Percentiles rank a stretch among this genome's conserved stretches.
These are phyloP conservation scores for Moringa oleifera DNA, from an alignment of 345 rosid genomes.

Conservation along the genomic window DNA sequence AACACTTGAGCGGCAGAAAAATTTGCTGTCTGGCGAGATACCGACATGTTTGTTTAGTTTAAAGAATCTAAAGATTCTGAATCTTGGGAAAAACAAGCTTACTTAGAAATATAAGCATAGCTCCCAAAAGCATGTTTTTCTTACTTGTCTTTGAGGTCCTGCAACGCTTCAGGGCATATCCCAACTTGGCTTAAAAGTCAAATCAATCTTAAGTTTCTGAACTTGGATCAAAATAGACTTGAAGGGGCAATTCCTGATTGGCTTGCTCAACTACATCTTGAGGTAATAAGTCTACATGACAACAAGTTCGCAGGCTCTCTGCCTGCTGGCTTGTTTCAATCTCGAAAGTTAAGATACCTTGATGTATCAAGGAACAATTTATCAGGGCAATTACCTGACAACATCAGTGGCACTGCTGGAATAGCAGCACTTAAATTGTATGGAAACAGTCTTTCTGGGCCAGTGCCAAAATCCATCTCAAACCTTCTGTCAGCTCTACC, in stretches of 20 bases:
- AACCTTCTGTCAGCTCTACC: background rate
- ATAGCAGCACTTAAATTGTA: constrained; percentile 2
- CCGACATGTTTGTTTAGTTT: constrained; percentile 2
- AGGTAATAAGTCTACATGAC: background rate
- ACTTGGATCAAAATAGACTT: constrained; percentile 16
- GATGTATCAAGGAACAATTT: constrained; percentile 3
- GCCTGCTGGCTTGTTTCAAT: constrained; percentile 22
- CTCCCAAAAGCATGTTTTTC: background rate
- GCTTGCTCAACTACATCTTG: constrained; percentile 6
- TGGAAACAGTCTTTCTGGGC: constrained; percentile 7
- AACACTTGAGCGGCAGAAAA: background rate
- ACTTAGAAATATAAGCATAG: background rate
- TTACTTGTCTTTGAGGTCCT: constrained; percentile 9
- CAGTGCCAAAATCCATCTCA: background rate
- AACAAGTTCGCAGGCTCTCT: constrained; percentile 20
- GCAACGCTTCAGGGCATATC: constrained; percentile 7
- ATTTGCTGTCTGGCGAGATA: constrained; percentile 1
- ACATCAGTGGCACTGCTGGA: background rate
- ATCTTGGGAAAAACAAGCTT: constrained; percentile 9
- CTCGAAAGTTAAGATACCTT: constrained; percentile 6
- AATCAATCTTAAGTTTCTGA: constrained; percentile 3
- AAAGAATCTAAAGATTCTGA: background rate
- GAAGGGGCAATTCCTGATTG: constrained; percentile 15
- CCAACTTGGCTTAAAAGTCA: constrained; percentile 1
- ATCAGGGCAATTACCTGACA: constrained; percentile 8